phyloP scores from a whole-genome alignment of 2,329 filamentous ascomycete genomes.

The Xylariaceae sp. region DNA sequence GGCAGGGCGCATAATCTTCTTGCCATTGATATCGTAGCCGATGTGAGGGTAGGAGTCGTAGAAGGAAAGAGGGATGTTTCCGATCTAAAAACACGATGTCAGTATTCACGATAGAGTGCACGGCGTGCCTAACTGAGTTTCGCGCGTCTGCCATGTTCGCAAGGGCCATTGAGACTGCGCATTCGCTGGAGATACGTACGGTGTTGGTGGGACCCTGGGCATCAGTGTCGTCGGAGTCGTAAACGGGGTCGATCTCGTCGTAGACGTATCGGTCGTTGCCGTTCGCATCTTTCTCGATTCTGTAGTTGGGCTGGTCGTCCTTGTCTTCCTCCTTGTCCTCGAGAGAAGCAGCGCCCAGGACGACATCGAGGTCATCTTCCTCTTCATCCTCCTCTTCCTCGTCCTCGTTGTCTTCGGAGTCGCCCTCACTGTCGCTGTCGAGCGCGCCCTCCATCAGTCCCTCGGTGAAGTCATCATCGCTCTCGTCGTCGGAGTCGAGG shows the following conservation, averaged over 20 bases:
- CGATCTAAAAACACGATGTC: slow-evolving; percentile 48
- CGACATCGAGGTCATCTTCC: slow-evolving; percentile 32
- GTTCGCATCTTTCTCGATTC: slow-evolving; percentile 73
- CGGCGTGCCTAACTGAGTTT: background rate
- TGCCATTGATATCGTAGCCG: slow-evolving; percentile 97
- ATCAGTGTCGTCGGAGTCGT: slow-evolving; percentile 94
- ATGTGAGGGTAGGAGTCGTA: slow-evolving; percentile 98
- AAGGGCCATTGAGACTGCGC: background rate
- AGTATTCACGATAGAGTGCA: slow-evolving; percentile 1
- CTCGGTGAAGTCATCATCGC: slow-evolving; percentile 48
- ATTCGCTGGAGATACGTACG: slow-evolving; percentile 7
- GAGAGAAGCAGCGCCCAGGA: slow-evolving; percentile 34
- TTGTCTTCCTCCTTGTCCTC: slow-evolving; percentile 29
- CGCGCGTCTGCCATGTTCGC: background rate
- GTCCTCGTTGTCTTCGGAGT: slow-evolving; percentile 38
- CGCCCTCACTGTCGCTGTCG: slow-evolving; percentile 40
- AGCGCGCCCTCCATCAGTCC: slow-evolving; percentile 52
- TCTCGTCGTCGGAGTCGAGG: slow-evolving; percentile 34
- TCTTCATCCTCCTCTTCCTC: slow-evolving; percentile 36
- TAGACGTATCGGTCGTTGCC: slow-evolving; percentile 88
- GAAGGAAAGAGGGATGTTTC: slow-evolving; percentile 87
- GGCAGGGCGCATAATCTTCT: slow-evolving; percentile 93
- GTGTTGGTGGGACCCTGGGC: slow-evolving; percentile 76
- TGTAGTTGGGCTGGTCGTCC: slow-evolving; percentile 41
- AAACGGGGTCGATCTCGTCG: slow-evolving; percentile 86